Evolutionary conservation across 352 stramenopile genomes (phyloP).

Genomic region (Globisporangium okanoganense): DNA sequence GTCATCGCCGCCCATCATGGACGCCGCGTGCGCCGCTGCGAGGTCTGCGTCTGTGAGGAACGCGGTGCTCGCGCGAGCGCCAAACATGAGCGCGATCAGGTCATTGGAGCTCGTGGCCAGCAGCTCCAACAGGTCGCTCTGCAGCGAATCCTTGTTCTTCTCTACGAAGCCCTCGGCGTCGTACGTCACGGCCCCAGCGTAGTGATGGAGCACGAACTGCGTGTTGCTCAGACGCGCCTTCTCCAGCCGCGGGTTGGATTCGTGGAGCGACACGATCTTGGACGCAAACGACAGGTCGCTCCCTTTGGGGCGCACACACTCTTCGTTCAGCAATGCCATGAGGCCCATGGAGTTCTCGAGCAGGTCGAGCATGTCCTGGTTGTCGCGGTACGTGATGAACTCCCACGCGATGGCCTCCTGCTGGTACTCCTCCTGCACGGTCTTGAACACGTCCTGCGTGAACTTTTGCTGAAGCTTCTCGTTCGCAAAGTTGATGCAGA

Average conservation of each 20-base stretch:
- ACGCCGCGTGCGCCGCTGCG: constrained; percentile 59
- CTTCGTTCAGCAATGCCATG: constrained; percentile 82
- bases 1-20: constrained; percentile 31
- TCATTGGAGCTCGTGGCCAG: constrained; percentile 47
- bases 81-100: constrained; percentile 73
- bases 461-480: constrained; percentile 87
- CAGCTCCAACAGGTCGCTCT: constrained; percentile 87
- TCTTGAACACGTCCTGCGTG: constrained; percentile 88
- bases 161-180: constrained; percentile 89
- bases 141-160: constrained; percentile 93
- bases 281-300: constrained; percentile 79
- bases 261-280: constrained; percentile 84
- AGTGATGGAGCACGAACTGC: constrained; percentile 92
- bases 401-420: constrained; percentile 69
- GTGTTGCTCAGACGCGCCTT: constrained; percentile 55
- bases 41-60: constrained; percentile 54
- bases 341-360: constrained; percentile 78
- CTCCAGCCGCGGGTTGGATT: constrained; percentile 69
- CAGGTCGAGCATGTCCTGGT: constrained; percentile 63
- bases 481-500: constrained; percentile 84
- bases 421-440: constrained; percentile 62
- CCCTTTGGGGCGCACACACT: constrained; percentile 71
- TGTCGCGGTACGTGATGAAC: constrained; percentile 81
- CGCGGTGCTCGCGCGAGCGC: constrained; percentile 39
- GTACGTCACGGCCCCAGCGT: constrained; percentile 91